phyloP scores from a whole-genome alignment of 768 basidiomycete species.

The Stropharia rugosoannulata region DNA sequence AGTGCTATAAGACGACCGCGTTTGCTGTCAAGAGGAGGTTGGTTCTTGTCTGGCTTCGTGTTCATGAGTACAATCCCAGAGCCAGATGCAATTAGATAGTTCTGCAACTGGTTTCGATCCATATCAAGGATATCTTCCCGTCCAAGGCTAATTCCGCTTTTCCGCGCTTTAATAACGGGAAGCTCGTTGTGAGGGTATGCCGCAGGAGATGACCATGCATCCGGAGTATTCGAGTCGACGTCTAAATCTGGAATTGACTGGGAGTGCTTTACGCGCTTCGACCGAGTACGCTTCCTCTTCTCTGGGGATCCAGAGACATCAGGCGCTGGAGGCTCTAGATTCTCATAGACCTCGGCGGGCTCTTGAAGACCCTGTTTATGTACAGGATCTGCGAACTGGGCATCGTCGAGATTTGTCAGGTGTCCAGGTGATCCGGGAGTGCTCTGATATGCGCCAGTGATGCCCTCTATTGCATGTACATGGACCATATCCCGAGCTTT shows the following conservation, averaged over 20 bases:
- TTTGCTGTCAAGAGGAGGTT: conserved; percentile 20
- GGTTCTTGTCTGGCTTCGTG: conserved; percentile 1
- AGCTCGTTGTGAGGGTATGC: not conserved
- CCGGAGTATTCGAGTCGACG: conserved; percentile 7
- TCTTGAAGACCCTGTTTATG: not conserved
- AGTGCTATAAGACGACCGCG: conserved; percentile 50
- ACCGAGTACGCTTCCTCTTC: conserved; percentile 19
- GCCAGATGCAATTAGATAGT: conserved; percentile 10
- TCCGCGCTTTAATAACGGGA: not conserved
- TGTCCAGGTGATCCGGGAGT: conserved; percentile 18
- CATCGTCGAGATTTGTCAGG: conserved; percentile 3
- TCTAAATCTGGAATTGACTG: conserved; percentile 17
- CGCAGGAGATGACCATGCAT: not conserved
- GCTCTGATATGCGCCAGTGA: conserved; percentile 17
- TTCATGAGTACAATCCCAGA: conserved; percentile 8
- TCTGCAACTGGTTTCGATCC: conserved; percentile 12
- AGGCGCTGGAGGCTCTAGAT: conserved; percentile 2
- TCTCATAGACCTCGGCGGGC: not conserved
- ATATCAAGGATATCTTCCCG: conserved; percentile 12
- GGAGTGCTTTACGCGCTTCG: conserved; percentile 15
- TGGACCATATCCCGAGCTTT: conserved; percentile 16
- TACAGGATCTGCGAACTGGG: not conserved
- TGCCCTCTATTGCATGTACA: conserved; percentile 15
- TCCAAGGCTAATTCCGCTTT: not conserved
- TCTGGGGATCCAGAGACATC: conserved; percentile 8